These are phyloP conservation scores for Ilex aquifolium DNA, from an alignment of 257 asterid genomes.

Conservation along the genomic window DNA sequence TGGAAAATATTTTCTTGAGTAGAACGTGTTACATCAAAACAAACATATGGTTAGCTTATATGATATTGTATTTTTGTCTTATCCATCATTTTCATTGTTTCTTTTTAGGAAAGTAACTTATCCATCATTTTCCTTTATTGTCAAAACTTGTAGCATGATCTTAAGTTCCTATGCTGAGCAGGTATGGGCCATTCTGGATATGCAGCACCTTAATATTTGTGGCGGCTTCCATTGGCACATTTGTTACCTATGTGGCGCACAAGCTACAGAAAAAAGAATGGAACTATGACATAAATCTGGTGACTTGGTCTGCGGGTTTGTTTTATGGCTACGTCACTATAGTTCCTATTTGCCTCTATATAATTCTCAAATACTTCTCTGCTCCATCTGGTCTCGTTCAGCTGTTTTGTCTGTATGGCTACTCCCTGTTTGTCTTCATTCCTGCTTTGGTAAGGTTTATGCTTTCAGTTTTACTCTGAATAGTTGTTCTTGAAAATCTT, in stretches of 20 bases:
- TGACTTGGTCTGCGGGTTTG: constrained; percentile 96
- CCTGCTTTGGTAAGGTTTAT: constrained; percentile 84
- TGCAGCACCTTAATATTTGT: constrained; percentile 95
- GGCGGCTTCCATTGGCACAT: constrained; percentile 95
- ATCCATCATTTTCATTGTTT: constrained; percentile 1
- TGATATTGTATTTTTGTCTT: not conserved
- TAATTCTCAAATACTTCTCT: constrained; percentile 92
- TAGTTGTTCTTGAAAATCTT: not conserved
- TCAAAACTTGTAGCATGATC: constrained; percentile 3
- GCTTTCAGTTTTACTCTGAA: not conserved
- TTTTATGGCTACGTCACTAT: constrained; percentile 86
- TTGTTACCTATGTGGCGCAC: constrained; percentile 84
- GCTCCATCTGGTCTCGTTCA: constrained; percentile 88
- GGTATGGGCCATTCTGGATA: constrained; percentile 99
- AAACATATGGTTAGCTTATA: not conserved
- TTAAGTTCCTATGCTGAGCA: constrained; percentile 17
- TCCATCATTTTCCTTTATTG: constrained; percentile 8
- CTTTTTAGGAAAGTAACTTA: not conserved
- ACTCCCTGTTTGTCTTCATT: constrained; percentile 88
- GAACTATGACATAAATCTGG: constrained; percentile 78
- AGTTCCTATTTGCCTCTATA: constrained; percentile 73
- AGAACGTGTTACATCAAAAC: not conserved
- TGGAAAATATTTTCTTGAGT: not conserved
- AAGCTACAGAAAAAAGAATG: constrained; percentile 76
- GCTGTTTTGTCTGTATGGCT: constrained; percentile 91